Conservation (phyloP, 495 filamentous ascomycete species). For the Astrothelium subdiscretum region DNA sequence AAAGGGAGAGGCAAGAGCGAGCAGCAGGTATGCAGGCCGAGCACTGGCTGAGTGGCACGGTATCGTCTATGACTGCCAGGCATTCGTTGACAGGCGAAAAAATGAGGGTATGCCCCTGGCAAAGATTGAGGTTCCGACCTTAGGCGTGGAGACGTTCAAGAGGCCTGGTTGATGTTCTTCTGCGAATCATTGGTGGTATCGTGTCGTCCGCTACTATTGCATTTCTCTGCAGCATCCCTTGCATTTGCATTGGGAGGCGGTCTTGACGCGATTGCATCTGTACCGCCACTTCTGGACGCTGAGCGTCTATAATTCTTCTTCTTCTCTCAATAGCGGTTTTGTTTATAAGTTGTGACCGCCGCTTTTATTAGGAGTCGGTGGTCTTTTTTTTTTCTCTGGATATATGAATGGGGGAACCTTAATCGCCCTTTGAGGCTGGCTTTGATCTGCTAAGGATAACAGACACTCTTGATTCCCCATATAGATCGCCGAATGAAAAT, state of each 20-base stretch:
- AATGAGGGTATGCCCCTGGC: conserved; percentile 73
- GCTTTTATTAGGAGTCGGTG: neutral
- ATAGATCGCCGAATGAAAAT: neutral
- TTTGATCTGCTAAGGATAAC: neutral
- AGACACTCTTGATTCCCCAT: neutral
- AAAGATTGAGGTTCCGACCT: conserved; percentile 73
- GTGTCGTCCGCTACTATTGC: neutral
- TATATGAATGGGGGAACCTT: neutral
- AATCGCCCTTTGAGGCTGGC: neutral
- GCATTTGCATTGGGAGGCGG: neutral
- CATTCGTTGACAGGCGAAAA: conserved; percentile 77
- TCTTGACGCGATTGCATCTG: neutral
- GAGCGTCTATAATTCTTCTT: neutral
- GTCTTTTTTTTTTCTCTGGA: neutral
- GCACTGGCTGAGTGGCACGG: conserved; percentile 86
- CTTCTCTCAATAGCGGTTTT: neutral
- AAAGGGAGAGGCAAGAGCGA: conserved; percentile 20
- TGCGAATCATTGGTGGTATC: neutral
- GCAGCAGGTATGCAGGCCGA: conserved; percentile 68
- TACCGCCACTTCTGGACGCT: neutral
- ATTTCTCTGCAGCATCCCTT: neutral
- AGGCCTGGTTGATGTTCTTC: conserved; percentile 28
- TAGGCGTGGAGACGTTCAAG: conserved; percentile 77
- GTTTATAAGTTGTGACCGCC: neutral
- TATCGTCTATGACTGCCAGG: conserved; percentile 78